Percentiles rank a stretch among this genome's conserved stretches.
Conservation (phyloP, 2,329 filamentous ascomycete genomes). For the Zymoseptoria crescenta region DNA sequence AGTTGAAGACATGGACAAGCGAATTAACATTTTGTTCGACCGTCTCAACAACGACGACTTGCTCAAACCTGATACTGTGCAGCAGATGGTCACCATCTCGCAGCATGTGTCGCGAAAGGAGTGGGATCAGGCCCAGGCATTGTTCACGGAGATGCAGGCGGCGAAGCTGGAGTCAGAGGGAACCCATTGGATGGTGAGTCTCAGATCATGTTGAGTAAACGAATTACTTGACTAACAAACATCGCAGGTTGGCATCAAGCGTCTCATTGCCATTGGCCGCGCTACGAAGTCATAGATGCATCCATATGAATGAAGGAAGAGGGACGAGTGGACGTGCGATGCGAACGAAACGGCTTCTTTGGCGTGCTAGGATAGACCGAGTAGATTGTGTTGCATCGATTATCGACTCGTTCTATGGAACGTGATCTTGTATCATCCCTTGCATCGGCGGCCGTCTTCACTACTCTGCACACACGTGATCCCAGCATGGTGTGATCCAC, state of each 20-base stretch:
- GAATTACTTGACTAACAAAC: conserved; percentile 4
- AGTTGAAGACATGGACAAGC: conserved; percentile 89
- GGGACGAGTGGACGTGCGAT: neutral
- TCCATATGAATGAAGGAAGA: neutral
- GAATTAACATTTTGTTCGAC: conserved; percentile 84
- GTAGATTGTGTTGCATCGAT: neutral
- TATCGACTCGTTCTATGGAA: neutral
- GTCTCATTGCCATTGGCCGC: conserved; percentile 33
- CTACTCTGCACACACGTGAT: neutral
- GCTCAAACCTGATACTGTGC: conserved; percentile 69
- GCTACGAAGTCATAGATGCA: conserved; percentile 23
- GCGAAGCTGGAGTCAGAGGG: conserved; percentile 41
- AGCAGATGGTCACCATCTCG: conserved; percentile 53
- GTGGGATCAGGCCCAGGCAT: conserved; percentile 38
- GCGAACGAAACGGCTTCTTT: neutral
- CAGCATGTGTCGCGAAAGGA: conserved; percentile 34
- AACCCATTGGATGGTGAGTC: conserved; percentile 45
- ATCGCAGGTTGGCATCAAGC: conserved; percentile 32
- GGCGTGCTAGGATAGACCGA: neutral
- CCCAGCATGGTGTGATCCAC: neutral
- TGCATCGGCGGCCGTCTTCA: neutral
- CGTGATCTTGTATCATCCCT: neutral
- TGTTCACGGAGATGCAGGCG: conserved; percentile 41
- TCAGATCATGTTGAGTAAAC: neutral
- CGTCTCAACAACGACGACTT: conserved; percentile 94